Conservation (phyloP, 2,329 filamentous ascomycete genomes). For the Coniochaeta prunicola region DNA sequence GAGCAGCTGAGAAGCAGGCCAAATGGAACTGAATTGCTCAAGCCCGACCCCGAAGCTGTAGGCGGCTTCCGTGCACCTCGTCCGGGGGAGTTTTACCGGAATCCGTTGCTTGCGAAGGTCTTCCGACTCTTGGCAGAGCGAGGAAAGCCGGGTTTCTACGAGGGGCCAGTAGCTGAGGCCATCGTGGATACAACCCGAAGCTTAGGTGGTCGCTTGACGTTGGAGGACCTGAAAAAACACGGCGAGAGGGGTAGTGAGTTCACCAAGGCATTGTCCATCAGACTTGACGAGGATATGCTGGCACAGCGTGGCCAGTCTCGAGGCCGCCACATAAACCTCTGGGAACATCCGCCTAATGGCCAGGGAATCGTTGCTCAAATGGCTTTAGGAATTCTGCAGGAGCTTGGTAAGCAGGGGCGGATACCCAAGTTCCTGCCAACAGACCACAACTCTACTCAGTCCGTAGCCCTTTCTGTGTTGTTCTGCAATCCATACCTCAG, state of each 20-base stretch:
- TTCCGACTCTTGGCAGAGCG: conserved; percentile 69
- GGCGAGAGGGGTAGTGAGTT: conserved; percentile 60
- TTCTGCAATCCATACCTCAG: background rate
- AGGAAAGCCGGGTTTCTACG: conserved; percentile 84
- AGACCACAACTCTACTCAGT: conserved; percentile 74
- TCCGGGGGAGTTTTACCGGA: conserved; percentile 79
- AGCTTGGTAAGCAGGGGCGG: conserved; percentile 67
- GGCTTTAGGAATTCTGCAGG: conserved; percentile 81
- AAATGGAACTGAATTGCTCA: conserved; percentile 60
- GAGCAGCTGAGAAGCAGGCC: conserved; percentile 11
- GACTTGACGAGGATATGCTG: background rate
- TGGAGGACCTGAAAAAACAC: conserved; percentile 75
- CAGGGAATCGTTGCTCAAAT: conserved; percentile 92
- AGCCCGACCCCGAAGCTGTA: conserved; percentile 57
- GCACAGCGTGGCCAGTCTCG: background rate
- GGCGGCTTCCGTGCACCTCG: conserved; percentile 66
- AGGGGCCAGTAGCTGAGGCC: conserved; percentile 70
- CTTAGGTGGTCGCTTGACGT: conserved; percentile 65
- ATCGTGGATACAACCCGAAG: conserved; percentile 69
- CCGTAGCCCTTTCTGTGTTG: background rate
- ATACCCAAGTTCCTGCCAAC: conserved; percentile 59
- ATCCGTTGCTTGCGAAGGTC: conserved; percentile 69
- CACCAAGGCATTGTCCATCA: conserved; percentile 8
- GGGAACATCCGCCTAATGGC: conserved; percentile 94
- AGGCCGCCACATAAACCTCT: conserved; percentile 60